Evolutionary conservation across 2,329 filamentous ascomycete genomes (phyloP).

Genomic region (Pyrenophora tritici-repentis): DNA sequence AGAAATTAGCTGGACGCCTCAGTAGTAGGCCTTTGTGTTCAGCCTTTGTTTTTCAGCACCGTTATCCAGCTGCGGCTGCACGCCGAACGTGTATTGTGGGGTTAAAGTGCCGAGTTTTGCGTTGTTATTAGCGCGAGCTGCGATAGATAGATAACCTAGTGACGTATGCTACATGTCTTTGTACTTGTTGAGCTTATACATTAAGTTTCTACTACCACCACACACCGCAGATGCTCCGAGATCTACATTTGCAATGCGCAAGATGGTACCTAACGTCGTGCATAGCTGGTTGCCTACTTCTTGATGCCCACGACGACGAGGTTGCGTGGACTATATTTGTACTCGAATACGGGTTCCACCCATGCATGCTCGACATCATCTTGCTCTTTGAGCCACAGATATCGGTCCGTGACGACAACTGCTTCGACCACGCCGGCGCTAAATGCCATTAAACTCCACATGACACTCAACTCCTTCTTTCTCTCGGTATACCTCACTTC

Average conservation of each 20-base stretch:
- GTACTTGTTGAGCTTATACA: too few species aligned
- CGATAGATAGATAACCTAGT: too few species aligned
- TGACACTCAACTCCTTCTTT: slow-evolving; percentile 80
- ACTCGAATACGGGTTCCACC: slow-evolving; percentile 95
- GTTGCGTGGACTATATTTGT: slow-evolving; percentile 82
- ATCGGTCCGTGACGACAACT: slow-evolving; percentile 87
- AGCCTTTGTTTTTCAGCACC: not conserved
- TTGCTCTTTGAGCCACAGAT: slow-evolving; percentile 84
- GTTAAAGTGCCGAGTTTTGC: slow-evolving; percentile 1
- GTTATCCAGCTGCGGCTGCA: not conserved
- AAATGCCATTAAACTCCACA: slow-evolving; percentile 97
- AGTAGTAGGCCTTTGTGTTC: not conserved
- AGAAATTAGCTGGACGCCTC: slow-evolving; percentile 8
- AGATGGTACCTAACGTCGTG: not conserved
- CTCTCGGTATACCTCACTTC: slow-evolving; percentile 66
- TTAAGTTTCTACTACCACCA: too few species aligned
- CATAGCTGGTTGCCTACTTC: slow-evolving; percentile 43
- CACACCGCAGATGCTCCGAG: too few species aligned
- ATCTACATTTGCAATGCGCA: too few species aligned
- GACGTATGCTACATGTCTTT: too few species aligned
- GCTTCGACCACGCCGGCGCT: slow-evolving; percentile 88
- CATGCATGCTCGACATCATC: slow-evolving; percentile 72
- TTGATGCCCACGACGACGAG: slow-evolving; percentile 92
- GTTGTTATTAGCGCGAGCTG: not conserved
- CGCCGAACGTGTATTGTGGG: not conserved